Base-by-base conservation (phyloP, 2,329 filamentous ascomycete species). In the Fusarium xylarioides region DNA sequence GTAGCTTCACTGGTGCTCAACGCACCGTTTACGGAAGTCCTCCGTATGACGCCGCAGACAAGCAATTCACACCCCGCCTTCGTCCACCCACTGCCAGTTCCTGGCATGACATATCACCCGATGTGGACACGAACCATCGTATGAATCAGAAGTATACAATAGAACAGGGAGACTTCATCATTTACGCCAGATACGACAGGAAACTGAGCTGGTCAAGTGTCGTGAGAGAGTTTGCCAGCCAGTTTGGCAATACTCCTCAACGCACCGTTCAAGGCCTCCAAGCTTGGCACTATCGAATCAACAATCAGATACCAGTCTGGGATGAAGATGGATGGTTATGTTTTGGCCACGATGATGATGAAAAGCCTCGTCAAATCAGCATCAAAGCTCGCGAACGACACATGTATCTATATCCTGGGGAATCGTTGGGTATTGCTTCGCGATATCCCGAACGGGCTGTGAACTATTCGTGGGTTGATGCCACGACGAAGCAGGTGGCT, bases 381-480 rank as follows among this genome's bases (percentile, higher is more conserved):
- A 82, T 83, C 78, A 83, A 83, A 73, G 82, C 80, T 52, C 80
- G 81, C 3, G 79, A 82, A 55, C 77, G 78, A 28, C 78, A 83
- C 37, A 78, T 32, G 30, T 34, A 73, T 55, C 38, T 79, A 78
- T 68, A 79, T 62, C 79, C 81, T 15, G 76, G 78, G 73, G 78
- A 82, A 65, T 78, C 79, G 1, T 71, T 83, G 14, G 81, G 81
- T 5, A 75, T 83, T 14, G 81, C 80, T 0, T 81, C 82, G 59
- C 80, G 86, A 15, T 86, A 84, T 62, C 85, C 85, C 1, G 85
- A 86, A 61, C 81, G 84, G 23, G 85, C 85, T 9, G 78, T 86
- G 34, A 76, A 80, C n/a, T 87, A 87, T 71, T 30, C 76, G 2
- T 87, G 85, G 85, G 83, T 86, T 16, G 78, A 82, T 28, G 53